phyloP scores from a whole-genome alignment of 2,329 filamentous ascomycete species.

The Hyphodiscus sp. region DNA sequence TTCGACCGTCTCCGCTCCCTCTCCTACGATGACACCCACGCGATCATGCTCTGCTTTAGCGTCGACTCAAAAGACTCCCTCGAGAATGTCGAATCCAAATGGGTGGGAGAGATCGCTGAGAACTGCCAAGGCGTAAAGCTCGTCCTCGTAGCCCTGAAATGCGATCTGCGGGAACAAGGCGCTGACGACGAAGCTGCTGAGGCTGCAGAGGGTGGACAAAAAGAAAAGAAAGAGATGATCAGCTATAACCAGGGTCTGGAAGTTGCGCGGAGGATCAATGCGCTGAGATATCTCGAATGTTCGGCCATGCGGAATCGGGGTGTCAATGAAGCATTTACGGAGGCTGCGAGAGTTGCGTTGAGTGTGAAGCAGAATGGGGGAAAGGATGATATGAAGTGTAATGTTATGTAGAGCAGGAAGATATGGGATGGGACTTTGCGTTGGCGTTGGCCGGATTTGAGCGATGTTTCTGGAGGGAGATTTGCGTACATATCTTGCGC shows the following conservation, averaged over 20 bases:
- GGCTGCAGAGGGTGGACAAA: constrained; percentile 36
- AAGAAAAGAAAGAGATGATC: constrained; percentile 67
- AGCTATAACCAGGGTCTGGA: constrained; percentile 88
- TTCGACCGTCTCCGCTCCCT: constrained; percentile 93
- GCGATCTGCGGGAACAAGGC: constrained; percentile 77
- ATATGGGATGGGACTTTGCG: not conserved
- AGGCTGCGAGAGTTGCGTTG: constrained; percentile 89
- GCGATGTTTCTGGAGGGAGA: not conserved
- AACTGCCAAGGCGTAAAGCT: constrained; percentile 95
- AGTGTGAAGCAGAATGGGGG: constrained; percentile 57
- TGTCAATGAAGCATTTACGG: constrained; percentile 97
- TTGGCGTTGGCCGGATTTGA: not conserved
- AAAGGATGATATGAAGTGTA: constrained; percentile 52
- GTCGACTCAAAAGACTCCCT: constrained; percentile 94
- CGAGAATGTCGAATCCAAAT: constrained; percentile 98
- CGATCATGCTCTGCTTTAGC: constrained; percentile 98
- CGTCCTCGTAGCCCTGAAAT: constrained; percentile 93
- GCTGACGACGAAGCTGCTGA: constrained; percentile 53
- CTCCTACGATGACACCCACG: constrained; percentile 94
- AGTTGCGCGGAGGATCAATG: constrained; percentile 85
- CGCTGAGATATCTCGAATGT: constrained; percentile 93
- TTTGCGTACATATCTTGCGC: not conserved
- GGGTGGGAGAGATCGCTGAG: constrained; percentile 96
- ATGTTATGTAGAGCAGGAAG: constrained; percentile 44
- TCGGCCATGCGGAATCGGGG: constrained; percentile 97